Evolutionary conservation across 208 protist species (phyloP), one percentile per base, ranked within the genome.

Genomic region (Trypanosoma mega): DNA sequence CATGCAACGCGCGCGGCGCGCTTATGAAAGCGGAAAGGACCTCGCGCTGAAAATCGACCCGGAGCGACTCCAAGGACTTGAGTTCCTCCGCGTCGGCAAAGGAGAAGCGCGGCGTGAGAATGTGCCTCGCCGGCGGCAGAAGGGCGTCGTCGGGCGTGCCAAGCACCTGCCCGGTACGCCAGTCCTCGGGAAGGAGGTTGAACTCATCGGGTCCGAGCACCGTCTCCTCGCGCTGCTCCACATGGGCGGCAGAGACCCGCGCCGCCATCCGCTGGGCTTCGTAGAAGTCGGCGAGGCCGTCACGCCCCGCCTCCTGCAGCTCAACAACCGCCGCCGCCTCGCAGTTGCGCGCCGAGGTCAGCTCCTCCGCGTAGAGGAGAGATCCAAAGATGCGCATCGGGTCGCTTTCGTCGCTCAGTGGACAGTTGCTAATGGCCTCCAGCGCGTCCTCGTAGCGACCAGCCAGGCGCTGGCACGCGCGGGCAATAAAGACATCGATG

Each of bases 21-120:
- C 49, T 11, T 30, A 74, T 52, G 56, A 74, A 54, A 20, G 26
- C 36, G 39, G 57, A 3, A 14, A 68, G 7, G 12, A 62, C 18
- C 3, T 56, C 63, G 3, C 80, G 72, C 51, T 92, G 84, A 30
- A 91, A 36, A 9, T 72, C 56, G 21, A 94, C 66, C 0, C 87
- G 80, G 11, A 72, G 56, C 21, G 54, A 45, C 44, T 87, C 72
- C 18, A 94, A 73, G 14, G 26, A n/a, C 33, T 78, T 74, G 43
- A 90, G 39, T 63, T 94, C 87, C 12, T 46, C 37, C 9, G 74
- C 67, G 48, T 88, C 68, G 0, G 81, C 69, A 47, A 88, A 89
- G 31, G 76, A 87, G 56, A 94, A 94, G 31, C 87, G 81, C 3
- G 70, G 67, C 12, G 79, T 75, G 6, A 88, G 56, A 14, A 92